Conservation (phyloP, 2,329 filamentous ascomycete genomes). For the Cercospora zeina region DNA sequence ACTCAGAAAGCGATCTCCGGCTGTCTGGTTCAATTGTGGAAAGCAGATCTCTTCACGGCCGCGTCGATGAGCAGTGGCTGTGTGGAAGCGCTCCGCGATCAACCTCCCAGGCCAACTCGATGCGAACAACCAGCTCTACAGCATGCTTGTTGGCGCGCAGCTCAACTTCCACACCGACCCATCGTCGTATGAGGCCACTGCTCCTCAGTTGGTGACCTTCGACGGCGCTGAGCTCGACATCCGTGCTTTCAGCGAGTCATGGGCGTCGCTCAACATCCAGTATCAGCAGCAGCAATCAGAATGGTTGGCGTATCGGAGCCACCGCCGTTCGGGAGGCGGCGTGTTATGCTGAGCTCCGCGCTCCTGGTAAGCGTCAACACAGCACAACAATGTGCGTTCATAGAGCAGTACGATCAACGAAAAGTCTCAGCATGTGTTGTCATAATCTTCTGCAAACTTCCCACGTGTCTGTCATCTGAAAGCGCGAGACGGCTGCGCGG, state of each 20-base stretch:
- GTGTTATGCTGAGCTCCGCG: conserved; percentile 22
- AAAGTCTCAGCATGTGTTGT: no score
- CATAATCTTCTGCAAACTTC: not conserved
- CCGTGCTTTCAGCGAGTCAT: not conserved
- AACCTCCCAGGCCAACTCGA: not conserved
- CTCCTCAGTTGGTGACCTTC: conserved; percentile 23
- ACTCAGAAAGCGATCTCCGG: conserved; percentile 56
- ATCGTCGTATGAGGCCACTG: conserved; percentile 22
- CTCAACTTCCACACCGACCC: conserved; percentile 46
- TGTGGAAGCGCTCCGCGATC: not conserved
- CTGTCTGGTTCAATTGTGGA: conserved; percentile 53
- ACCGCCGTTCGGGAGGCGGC: conserved; percentile 22
- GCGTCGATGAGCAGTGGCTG: not conserved
- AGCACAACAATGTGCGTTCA: not conserved
- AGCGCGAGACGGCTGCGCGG: not conserved
- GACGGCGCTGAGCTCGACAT: conserved; percentile 9
- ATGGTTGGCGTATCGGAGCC: conserved; percentile 17
- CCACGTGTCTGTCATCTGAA: conserved; percentile 1
- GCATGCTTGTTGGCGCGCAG: conserved; percentile 49
- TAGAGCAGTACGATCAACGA: not conserved
- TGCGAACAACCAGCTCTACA: conserved; percentile 20
- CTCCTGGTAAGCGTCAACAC: not conserved
- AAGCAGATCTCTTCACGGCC: conserved; percentile 47
- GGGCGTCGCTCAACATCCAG: conserved; percentile 8
- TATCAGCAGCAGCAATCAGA: not conserved